A percentile compares a stretch with the other conserved stretches of the same genome.
Conservation (phyloP, 202 grass and related monocot genomes). For the Schoenoplectus tabernaemontani region DNA sequence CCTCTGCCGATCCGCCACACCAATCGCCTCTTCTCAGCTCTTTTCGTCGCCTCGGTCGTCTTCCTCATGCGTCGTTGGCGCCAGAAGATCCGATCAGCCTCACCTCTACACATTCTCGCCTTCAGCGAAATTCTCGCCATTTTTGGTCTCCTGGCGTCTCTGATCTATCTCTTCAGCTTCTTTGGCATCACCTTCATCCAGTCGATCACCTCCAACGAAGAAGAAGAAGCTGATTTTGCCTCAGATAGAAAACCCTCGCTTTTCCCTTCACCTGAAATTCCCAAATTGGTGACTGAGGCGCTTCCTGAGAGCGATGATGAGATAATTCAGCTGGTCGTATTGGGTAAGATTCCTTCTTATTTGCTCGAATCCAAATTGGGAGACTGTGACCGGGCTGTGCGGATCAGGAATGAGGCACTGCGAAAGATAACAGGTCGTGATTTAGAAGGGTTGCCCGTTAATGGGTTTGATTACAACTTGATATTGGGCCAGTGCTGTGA, state of each 20-base stretch:
- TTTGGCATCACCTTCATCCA: constrained; percentile 85
- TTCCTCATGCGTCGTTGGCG: constrained; percentile 77
- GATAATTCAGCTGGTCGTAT: constrained; percentile 42
- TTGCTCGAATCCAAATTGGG: constrained; percentile 62
- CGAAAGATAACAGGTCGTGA: constrained; percentile 49
- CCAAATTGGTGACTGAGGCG: constrained; percentile 28
- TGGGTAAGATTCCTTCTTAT: constrained; percentile 58
- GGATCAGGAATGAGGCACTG: constrained; percentile 59
- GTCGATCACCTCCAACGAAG: constrained; percentile 67
- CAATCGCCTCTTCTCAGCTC: constrained; percentile 59
- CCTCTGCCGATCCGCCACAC: constrained; percentile 82
- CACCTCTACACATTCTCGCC: constrained; percentile 58
- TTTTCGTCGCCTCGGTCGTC: constrained; percentile 56
- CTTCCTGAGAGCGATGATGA: constrained; percentile 58
- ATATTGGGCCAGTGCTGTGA: constrained; percentile 81
- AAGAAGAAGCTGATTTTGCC: constrained; percentile 45
- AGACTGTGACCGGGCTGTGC: constrained; percentile 61
- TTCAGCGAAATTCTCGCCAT: constrained; percentile 72
- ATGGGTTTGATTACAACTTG: constrained; percentile 61
- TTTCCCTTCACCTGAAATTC: constrained; percentile 36
- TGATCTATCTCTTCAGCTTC: constrained; percentile 86
- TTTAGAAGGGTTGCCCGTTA: constrained; percentile 53
- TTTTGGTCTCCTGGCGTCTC: constrained; percentile 65
- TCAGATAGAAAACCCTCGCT: neutral
- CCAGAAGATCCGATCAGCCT: constrained; percentile 64